Evolutionary conservation across 139 green algal genomes (phyloP).

Genomic region (Medakamo hakoo): DNA sequence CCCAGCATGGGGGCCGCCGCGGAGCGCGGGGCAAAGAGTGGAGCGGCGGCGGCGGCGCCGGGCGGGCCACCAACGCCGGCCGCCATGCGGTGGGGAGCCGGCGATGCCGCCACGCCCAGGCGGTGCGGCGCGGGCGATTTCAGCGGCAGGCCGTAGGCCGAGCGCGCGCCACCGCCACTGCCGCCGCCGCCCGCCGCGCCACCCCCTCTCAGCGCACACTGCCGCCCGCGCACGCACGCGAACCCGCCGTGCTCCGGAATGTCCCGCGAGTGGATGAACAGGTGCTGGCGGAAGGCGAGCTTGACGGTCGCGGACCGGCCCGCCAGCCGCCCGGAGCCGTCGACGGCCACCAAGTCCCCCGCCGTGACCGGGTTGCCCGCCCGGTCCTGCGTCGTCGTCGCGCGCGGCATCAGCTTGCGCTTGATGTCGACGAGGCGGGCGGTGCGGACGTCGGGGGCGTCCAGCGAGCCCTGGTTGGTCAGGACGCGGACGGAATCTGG

Average conservation of each 20-base stretch:
- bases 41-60: slow-evolving; percentile 2
- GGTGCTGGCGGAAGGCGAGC: slow-evolving; percentile 42
- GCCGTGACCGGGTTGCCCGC: slow-evolving; percentile 7
- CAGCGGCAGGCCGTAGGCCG: slow-evolving; percentile 1
- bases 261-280: slow-evolving; percentile 61
- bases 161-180: slow-evolving; percentile 7
- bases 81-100: background rate
- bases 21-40: background rate
- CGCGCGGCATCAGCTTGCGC: slow-evolving; percentile 47
- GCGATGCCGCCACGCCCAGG: slow-evolving; percentile 11
- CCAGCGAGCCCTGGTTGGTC: slow-evolving; percentile 38
- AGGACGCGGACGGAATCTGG: slow-evolving; percentile 40
- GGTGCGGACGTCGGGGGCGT: slow-evolving; percentile 51
- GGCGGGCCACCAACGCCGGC: no score
- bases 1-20: background rate
- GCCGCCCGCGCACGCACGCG: slow-evolving; percentile 28
- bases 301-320: slow-evolving; percentile 49
- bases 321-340: slow-evolving; percentile 24
- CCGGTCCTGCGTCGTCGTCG: slow-evolving; percentile 32
- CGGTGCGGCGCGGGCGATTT: background rate
- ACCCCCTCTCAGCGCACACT: slow-evolving; percentile 19
- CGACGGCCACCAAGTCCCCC: slow-evolving; percentile 41
- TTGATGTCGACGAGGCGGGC: slow-evolving; percentile 63
- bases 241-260: slow-evolving; percentile 38
- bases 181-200: slow-evolving; percentile 8